Evolutionary conservation across 2,329 filamentous ascomycete genomes (phyloP).

Genomic region (Ambrosiella cleistominuta): DNA sequence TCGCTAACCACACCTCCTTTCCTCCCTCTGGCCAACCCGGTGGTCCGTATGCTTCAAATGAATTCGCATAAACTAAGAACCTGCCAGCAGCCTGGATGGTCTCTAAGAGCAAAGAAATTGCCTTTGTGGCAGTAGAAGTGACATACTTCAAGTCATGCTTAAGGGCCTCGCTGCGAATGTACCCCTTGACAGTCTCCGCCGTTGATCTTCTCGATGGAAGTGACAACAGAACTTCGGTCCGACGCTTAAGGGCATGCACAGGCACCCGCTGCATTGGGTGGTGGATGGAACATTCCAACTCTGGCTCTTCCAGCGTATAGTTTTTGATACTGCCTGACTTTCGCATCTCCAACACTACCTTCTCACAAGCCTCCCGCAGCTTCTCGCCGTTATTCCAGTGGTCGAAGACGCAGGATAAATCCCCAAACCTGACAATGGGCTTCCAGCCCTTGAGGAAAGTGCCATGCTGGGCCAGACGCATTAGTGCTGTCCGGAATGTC

Average conservation of each 20-base stretch:
- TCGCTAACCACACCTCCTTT: neutral
- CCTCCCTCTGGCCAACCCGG: neutral
- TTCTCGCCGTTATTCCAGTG: neutral
- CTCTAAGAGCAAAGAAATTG: neutral
- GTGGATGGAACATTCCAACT: neutral
- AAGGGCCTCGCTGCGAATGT: neutral
- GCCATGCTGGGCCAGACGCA: neutral
- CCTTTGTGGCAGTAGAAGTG: neutral
- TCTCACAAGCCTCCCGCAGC: neutral
- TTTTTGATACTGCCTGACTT: neutral
- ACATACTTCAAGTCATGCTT: neutral
- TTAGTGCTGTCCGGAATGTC: neutral
- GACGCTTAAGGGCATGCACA: neutral
- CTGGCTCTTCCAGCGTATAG: neutral
- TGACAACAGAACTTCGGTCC: neutral
- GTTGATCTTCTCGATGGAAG: neutral
- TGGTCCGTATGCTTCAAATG: neutral
- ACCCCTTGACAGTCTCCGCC: neutral
- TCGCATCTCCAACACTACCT: neutral
- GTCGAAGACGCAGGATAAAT: neutral
- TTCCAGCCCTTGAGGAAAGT: neutral
- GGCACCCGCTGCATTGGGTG: neutral
- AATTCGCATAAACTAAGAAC: neutral
- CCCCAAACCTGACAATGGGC: neutral
- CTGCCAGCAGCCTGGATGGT: neutral